phyloP scores from a whole-genome alignment of 495 filamentous ascomycete species.

The Aspergillus egyptiacus region DNA sequence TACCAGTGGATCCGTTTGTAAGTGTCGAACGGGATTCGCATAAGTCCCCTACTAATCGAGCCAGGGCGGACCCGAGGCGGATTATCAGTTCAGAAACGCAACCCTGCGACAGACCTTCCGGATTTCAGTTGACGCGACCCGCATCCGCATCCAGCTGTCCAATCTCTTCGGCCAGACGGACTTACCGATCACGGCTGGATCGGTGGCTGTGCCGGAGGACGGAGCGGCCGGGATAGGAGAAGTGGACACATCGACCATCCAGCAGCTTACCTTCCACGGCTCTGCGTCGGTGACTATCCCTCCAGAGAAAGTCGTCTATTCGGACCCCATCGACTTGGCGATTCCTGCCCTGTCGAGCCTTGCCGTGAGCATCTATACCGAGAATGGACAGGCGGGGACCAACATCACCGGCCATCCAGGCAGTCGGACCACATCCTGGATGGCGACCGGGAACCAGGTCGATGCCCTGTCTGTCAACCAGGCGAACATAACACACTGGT shows the following conservation, averaged over 20 bases:
- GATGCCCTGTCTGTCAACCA: conserved; percentile 41
- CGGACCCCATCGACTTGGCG: conserved; percentile 56
- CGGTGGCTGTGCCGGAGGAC: conserved; percentile 48
- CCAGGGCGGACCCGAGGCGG: neutral
- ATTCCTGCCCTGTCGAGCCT: conserved; percentile 44
- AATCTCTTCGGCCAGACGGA: conserved; percentile 61
- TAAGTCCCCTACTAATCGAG: neutral
- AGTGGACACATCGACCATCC: conserved; percentile 46
- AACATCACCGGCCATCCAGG: conserved; percentile 62
- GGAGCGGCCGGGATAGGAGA: conserved; percentile 45
- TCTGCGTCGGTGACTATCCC: conserved; percentile 48
- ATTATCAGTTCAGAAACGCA: conserved; percentile 41
- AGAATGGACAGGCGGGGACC: conserved; percentile 48
- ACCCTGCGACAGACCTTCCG: conserved; percentile 65
- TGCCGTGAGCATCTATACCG: conserved; percentile 54
- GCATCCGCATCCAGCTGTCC: conserved; percentile 57
- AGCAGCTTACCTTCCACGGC: conserved; percentile 53
- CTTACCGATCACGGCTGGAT: conserved; percentile 54
- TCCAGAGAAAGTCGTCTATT: conserved; percentile 51
- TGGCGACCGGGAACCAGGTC: conserved; percentile 50
- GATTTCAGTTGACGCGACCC: conserved; percentile 45
- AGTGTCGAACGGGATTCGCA: neutral
- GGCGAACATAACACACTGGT: conserved; percentile 30
- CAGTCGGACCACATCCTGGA: conserved; percentile 58
- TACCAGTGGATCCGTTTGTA: conserved; percentile 57